Evolutionary conservation across 2,329 filamentous ascomycete genomes (phyloP).

Genomic region (Fusarium sp.): DNA sequence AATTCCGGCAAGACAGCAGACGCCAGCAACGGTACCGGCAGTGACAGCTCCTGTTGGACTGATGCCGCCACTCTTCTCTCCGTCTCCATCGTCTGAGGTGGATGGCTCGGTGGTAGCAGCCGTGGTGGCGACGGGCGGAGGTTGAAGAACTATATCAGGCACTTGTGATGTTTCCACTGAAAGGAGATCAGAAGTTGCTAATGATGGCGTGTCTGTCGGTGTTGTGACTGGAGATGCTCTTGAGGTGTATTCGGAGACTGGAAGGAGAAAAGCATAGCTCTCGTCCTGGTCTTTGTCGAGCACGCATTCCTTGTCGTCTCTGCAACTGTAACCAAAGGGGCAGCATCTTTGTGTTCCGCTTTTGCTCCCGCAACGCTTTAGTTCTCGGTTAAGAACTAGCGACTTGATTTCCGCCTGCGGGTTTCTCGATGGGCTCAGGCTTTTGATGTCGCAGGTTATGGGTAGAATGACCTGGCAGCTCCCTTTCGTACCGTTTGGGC

Average conservation of each 20-base stretch:
- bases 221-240: conserved; percentile 1
- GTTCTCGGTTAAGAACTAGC: conserved; percentile 27
- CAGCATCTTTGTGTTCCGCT: conserved; percentile 35
- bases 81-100: conserved; percentile 10
- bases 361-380: conserved; percentile 33
- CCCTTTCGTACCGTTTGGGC: conserved; percentile 31
- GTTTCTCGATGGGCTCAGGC: conserved; percentile 30
- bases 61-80: conserved; percentile 14
- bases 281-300: conserved; percentile 36
- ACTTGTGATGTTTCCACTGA: conserved; percentile 33
- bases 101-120: conserved; percentile 18
- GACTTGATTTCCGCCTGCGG: conserved; percentile 37
- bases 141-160: conserved; percentile 18
- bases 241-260: conserved; percentile 24
- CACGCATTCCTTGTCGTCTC: conserved; percentile 27
- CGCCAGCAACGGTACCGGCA: conserved; percentile 38
- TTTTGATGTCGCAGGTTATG: conserved; percentile 35
- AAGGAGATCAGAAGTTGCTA: conserved; percentile 18
- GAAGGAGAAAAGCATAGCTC: conserved; percentile 35
- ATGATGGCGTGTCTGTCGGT: conserved; percentile 11
- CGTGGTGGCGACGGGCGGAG: conserved; percentile 15
- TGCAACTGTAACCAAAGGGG: conserved; percentile 42
- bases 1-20: conserved; percentile 36
- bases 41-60: conserved; percentile 37
- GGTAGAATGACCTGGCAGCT: conserved; percentile 34